Evolutionary conservation across 352 stramenopile genomes (phyloP).

Genomic region (Achlya hypogyna): DNA sequence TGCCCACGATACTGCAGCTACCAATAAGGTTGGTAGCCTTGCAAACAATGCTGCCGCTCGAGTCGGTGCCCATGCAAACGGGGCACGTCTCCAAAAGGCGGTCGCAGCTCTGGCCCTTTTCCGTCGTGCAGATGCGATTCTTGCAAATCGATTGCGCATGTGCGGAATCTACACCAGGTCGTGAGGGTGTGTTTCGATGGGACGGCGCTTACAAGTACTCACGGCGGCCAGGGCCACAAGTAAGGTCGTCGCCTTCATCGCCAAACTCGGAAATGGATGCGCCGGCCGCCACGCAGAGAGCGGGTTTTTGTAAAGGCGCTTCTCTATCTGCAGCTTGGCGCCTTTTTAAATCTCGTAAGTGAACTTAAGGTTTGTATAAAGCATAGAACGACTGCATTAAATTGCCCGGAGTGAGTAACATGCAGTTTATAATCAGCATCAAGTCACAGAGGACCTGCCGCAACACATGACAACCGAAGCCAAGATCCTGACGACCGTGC

Average conservation of each 20-base stretch:
- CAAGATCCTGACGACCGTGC: not conserved
- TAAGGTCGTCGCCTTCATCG: conserved; percentile 4
- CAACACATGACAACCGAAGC: too few relatives aligned
- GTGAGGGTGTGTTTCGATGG: not conserved
- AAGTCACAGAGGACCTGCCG: not conserved
- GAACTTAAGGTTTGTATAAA: not conserved
- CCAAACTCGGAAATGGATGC: not conserved
- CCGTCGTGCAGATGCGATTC: not conserved
- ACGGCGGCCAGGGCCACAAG: not conserved
- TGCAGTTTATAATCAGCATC: not conserved
- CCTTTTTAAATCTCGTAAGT: not conserved
- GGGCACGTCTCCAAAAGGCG: not conserved
- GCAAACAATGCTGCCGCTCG: not conserved
- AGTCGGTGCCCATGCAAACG: not conserved
- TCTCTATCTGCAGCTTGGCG: not conserved
- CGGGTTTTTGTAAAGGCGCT: conserved; percentile 4
- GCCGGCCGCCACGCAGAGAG: not conserved
- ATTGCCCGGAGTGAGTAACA: not conserved
- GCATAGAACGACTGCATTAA: not conserved
- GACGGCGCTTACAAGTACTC: not conserved
- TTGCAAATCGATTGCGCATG: not conserved
- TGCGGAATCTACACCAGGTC: not conserved
- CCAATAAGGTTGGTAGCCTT: not conserved
- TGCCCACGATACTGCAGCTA: not conserved
- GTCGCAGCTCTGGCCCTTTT: not conserved